A percentile compares a stretch with the other conserved stretches of the same genome.
These are phyloP conservation scores for Eucalyptus guilfoylei DNA, from an alignment of 345 rosid species.

Conservation along the genomic window DNA sequence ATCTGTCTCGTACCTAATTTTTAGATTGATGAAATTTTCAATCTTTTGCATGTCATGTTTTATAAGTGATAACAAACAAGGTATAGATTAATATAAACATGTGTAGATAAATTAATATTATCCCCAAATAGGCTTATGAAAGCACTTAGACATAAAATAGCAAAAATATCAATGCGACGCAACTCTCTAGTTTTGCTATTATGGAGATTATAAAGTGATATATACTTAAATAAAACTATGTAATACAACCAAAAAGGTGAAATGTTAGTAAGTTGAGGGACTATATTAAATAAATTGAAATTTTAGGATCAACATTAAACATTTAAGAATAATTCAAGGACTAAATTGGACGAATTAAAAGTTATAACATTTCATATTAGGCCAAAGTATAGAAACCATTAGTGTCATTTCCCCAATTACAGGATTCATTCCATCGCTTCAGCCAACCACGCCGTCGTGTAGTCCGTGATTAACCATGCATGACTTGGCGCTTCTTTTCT, in stretches of 20 bases:
- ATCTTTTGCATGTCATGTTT: not conserved
- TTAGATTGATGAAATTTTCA: not conserved
- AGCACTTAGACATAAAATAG: not conserved
- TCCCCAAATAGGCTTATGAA: not conserved
- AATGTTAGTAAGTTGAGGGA: not conserved
- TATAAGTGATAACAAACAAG: not conserved
- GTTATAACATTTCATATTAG: no score
- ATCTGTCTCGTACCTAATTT: not conserved
- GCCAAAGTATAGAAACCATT: not conserved
- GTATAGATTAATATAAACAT: not conserved
- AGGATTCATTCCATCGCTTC: not conserved
- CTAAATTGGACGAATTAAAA: not conserved
- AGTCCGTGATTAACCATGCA: not conserved
- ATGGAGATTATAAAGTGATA: not conserved
- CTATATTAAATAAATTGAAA: not conserved
- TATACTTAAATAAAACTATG: not conserved
- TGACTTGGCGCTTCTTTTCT: not conserved
- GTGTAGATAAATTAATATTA: not conserved
- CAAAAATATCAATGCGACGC: not conserved
- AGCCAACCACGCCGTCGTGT: not conserved
- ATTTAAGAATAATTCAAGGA: not conserved
- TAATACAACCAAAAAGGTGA: not conserved
- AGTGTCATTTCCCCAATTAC: not conserved
- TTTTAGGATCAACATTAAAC: rapidly evolving
- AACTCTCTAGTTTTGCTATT: not conserved